Conservation (phyloP, 257 asterid genomes). For the Jacaranda copaia region DNA sequence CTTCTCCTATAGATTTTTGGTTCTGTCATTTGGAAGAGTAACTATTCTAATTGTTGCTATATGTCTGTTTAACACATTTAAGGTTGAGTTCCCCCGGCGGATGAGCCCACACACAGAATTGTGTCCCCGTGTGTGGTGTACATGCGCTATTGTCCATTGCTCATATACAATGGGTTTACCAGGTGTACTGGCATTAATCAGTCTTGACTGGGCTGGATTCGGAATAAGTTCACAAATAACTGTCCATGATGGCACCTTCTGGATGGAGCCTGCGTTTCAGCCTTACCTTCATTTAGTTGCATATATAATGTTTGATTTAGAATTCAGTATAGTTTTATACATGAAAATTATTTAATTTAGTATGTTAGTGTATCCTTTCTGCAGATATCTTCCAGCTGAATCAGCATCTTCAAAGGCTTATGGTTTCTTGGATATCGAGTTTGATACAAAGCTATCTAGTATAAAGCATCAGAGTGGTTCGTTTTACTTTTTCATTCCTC, state of each 20-base stretch:
- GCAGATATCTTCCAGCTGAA: slow-evolving; percentile 67
- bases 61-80: too few relatives aligned
- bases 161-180: too few relatives aligned
- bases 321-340: slow-evolving; percentile 4
- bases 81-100: too few relatives aligned
- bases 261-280: background rate
- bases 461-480: slow-evolving; percentile 67
- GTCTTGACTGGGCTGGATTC: too few relatives aligned
- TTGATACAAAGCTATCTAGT: slow-evolving; percentile 52
- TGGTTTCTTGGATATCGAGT: slow-evolving; percentile 72
- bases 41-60: too few relatives aligned
- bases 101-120: too few relatives aligned
- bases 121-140: too few relatives aligned
- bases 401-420: slow-evolving; percentile 74
- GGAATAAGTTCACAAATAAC: too few relatives aligned
- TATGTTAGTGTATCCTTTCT: slow-evolving; percentile 35
- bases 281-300: background rate
- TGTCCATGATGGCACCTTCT: background rate
- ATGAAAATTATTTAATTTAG: slow-evolving; percentile 1
- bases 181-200: too few relatives aligned
- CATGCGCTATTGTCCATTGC: too few relatives aligned
- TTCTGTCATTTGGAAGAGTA: too few relatives aligned
- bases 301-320: background rate
- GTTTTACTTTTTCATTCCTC: slow-evolving; percentile 77
- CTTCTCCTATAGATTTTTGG: too few relatives aligned